phyloP scores from a whole-genome alignment of 441 rosid species.

The Manihot esculenta region DNA sequence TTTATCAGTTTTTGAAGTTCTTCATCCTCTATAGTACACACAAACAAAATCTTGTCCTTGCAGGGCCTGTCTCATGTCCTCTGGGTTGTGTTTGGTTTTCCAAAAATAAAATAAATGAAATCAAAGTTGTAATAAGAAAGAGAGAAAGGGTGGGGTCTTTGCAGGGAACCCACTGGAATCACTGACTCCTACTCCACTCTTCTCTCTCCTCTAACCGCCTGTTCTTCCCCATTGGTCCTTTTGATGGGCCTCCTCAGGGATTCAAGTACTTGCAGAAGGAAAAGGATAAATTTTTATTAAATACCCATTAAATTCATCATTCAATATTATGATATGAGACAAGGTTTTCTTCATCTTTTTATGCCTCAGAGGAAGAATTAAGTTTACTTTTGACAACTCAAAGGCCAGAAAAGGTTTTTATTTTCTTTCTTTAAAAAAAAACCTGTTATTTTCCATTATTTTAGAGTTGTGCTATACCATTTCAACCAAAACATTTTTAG shows the following conservation, averaged over 20 bases:
- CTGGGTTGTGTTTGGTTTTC: conserved; percentile 29
- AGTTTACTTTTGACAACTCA: conserved; percentile 31
- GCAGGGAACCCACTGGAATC: conserved; percentile 70
- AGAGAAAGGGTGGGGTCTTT: conserved; percentile 36
- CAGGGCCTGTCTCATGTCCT: conserved; percentile 42
- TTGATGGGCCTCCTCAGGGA: conserved; percentile 37
- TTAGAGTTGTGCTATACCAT: conserved; percentile 20
- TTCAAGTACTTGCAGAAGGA: conserved; percentile 35
- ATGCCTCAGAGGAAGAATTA: conserved; percentile 2
- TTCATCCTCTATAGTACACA: conserved; percentile 18
- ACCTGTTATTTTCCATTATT: not conserved
- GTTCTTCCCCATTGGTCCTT: conserved; percentile 66
- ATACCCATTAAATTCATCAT: conserved; percentile 26
- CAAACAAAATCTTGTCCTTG: conserved; percentile 57
- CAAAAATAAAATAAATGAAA: conserved; percentile 21
- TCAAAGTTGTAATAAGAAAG: not conserved
- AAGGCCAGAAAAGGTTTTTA: not conserved
- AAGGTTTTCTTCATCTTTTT: conserved; percentile 33
- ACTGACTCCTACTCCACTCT: conserved; percentile 73
- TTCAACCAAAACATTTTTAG: conserved; percentile 44
- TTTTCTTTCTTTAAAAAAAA: not conserved
- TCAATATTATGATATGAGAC: conserved; percentile 32
- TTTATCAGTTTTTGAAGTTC: conserved; percentile 28
- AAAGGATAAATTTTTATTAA: conserved; percentile 24
- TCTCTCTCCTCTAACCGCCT: conserved; percentile 82